phyloP scores from a whole-genome alignment of 2,329 filamentous ascomycete species.

The Karstenula rhodostoma region DNA sequence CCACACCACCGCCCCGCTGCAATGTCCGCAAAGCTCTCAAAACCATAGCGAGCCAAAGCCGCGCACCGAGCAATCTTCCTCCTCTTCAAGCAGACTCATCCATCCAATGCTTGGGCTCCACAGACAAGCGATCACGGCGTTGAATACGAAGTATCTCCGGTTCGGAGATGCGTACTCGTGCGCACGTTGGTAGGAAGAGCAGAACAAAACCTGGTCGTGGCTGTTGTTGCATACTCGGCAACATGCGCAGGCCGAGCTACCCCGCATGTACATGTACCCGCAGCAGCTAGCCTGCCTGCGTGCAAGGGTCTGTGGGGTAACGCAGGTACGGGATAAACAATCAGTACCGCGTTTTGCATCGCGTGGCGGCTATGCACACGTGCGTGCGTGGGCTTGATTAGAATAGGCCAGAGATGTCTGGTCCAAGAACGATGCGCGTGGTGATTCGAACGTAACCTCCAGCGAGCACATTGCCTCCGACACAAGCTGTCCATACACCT shows the following conservation, averaged over 20 bases:
- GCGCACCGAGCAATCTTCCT: background rate
- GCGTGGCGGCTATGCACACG: background rate
- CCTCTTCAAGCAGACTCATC: background rate
- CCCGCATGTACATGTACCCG: conserved; percentile 3
- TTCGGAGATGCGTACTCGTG: background rate
- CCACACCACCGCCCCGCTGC: conserved; percentile 21
- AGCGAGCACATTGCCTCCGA: no score
- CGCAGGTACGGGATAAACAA: background rate
- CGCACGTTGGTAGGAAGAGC: background rate
- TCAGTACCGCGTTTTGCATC: background rate
- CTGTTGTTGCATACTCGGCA: no score
- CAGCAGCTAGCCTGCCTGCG: conserved; percentile 2
- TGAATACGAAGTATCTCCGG: background rate
- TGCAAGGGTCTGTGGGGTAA: background rate
- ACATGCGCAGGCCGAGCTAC: background rate
- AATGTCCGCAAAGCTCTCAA: conserved; percentile 29
- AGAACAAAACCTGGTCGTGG: background rate
- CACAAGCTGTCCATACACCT: no score
- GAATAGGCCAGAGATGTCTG: no score
- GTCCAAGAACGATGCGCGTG: no score
- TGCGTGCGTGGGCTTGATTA: no score
- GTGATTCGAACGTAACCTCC: no score
- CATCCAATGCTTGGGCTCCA: background rate
- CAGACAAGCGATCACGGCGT: background rate
- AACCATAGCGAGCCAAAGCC: conserved; percentile 33